Evolutionary conservation across 2,329 filamentous ascomycete genomes (phyloP).

Genomic region (Fusarium liriodendri): DNA sequence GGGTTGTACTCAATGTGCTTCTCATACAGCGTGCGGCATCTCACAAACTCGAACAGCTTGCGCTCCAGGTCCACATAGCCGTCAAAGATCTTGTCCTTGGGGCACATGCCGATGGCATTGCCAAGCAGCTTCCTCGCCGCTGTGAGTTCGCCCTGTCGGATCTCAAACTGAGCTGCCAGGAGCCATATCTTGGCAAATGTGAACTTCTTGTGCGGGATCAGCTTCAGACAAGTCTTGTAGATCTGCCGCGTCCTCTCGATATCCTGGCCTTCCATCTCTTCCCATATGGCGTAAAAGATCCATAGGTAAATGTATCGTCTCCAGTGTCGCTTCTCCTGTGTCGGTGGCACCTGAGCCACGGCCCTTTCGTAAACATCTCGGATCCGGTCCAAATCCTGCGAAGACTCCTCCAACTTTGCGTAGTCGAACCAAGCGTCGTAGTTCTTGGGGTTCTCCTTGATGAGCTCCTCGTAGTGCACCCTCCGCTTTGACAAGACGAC

Average conservation of each 20-base stretch:
- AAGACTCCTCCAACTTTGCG: constrained; percentile 87
- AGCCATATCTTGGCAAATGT: constrained; percentile 98
- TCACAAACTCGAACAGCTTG: constrained; percentile 92
- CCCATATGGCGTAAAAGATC: constrained; percentile 97
- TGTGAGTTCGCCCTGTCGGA: constrained; percentile 85
- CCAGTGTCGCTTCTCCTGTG: constrained; percentile 97
- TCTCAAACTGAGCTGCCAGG: constrained; percentile 91
- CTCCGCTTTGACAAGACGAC: constrained; percentile 94
- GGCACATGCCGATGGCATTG: constrained; percentile 90
- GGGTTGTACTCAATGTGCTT: constrained; percentile 95
- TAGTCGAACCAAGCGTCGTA: constrained; percentile 99
- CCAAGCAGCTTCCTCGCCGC: constrained; percentile 90
- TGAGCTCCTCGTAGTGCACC: constrained; percentile 92
- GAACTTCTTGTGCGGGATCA: constrained; percentile 96
- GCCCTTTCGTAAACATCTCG: constrained; percentile 95
- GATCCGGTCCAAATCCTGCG: constrained; percentile 83
- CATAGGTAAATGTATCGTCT: constrained; percentile 96
- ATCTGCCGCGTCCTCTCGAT: constrained; percentile 84
- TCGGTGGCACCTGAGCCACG: constrained; percentile 94
- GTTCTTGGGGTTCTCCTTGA: constrained; percentile 94
- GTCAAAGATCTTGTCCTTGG: constrained; percentile 94
- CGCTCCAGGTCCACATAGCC: constrained; percentile 94
- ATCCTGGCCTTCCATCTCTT: constrained; percentile 88
- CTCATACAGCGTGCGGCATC: constrained; percentile 91
- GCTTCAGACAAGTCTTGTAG: constrained; percentile 86